These are phyloP conservation scores for Zoysia pacifica DNA, from an alignment of 176 grass and related monocot genomes.

Conservation along the genomic window DNA sequence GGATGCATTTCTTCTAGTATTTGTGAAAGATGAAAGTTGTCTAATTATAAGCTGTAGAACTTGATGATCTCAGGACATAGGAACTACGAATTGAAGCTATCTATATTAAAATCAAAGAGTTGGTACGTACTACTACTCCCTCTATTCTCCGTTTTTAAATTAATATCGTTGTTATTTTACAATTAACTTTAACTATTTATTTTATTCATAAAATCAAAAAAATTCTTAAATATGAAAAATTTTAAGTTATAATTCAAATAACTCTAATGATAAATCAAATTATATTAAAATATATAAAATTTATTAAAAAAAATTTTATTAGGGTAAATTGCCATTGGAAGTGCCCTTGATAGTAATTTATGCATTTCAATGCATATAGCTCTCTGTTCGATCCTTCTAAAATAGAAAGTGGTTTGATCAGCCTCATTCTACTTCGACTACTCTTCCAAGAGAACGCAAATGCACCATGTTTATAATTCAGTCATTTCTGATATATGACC, in stretches of 20 bases:
- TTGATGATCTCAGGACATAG: slow-evolving; percentile 32
- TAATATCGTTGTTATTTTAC: too few relatives aligned
- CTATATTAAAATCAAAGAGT: slow-evolving; percentile 4
- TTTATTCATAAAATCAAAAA: too few relatives aligned
- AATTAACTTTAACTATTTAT: too few relatives aligned
- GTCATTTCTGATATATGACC: not conserved
- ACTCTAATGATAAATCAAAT: too few relatives aligned
- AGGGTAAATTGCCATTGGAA: not conserved
- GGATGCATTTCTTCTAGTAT: not conserved
- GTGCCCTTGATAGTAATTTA: not conserved
- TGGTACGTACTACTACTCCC: not conserved
- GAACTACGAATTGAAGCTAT: slow-evolving; percentile 13
- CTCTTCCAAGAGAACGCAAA: not conserved
- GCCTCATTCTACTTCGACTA: not conserved
- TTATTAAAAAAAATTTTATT: not conserved
- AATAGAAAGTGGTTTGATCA: not conserved
- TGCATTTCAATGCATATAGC: not conserved
- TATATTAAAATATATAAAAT: too few relatives aligned
- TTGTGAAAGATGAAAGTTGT: slow-evolving; percentile 27
- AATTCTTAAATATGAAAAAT: too few relatives aligned
- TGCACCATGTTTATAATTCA: not conserved
- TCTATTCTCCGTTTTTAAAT: too few relatives aligned
- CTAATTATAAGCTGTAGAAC: slow-evolving; percentile 33
- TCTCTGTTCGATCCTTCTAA: not conserved
- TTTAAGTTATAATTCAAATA: too few relatives aligned